Conservation (phyloP, 2,329 filamentous ascomycete genomes). For the Xylaria sp. region DNA sequence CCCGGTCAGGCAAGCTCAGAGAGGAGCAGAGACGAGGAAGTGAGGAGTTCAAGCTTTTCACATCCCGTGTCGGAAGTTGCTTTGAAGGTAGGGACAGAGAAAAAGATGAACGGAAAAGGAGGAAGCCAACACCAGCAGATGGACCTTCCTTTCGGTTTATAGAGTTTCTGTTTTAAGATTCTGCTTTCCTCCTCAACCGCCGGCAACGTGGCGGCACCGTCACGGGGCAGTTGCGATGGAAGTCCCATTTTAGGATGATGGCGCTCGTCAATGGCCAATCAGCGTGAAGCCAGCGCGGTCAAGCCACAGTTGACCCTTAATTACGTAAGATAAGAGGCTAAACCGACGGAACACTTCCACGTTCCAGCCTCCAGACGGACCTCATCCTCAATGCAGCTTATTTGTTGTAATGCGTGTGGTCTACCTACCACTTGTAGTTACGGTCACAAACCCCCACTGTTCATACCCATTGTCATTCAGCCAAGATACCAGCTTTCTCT, state of each 20-base stretch:
- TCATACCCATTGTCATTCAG: conserved; percentile 1
- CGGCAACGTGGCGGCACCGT: no score
- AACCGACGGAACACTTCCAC: not conserved
- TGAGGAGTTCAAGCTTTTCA: not conserved
- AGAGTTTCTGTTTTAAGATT: no score
- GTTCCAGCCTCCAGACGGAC: conserved; percentile 9
- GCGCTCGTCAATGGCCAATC: conserved; percentile 7
- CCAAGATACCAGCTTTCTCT: conserved; percentile 4
- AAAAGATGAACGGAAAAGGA: no score
- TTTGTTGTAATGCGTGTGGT: not conserved
- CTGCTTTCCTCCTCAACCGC: no score
- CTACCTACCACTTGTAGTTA: not conserved
- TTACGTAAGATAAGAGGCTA: not conserved
- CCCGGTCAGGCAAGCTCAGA: not conserved
- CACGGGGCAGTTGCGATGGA: no score
- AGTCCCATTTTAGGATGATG: no score
- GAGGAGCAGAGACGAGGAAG: not conserved
- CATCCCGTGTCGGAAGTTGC: no score
- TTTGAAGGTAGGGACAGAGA: no score
- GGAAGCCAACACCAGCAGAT: no score
- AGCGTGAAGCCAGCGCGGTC: not conserved
- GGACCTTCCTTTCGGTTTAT: no score
- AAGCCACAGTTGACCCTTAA: conserved; percentile 4
- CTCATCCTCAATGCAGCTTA: conserved; percentile 8
- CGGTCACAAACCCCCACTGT: conserved; percentile 7